A percentile compares a stretch with the other conserved stretches of the same genome.
Conservation (phyloP, 1,139 yeast genomes). For the Nakaseomyces delphensis region DNA sequence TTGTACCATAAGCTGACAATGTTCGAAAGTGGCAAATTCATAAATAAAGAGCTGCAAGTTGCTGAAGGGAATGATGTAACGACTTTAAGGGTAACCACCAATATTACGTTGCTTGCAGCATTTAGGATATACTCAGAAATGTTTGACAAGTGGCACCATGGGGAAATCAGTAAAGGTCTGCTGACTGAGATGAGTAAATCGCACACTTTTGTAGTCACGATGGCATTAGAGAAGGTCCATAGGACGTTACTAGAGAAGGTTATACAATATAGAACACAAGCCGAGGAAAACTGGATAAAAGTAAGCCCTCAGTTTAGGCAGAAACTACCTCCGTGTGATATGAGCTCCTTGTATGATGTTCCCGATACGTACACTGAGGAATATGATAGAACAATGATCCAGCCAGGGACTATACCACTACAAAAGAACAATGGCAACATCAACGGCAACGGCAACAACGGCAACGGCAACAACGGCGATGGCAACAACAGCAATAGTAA, state of each 20-base stretch:
- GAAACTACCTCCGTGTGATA: neutral
- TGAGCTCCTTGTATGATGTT: neutral
- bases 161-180: conserved; percentile 8
- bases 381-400: no score
- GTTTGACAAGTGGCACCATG: conserved; percentile 12
- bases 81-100: conserved; percentile 7
- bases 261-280: conserved; percentile 15
- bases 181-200: conserved; percentile 12
- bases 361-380: neutral
- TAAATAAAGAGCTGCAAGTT: conserved; percentile 6
- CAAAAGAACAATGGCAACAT: no score
- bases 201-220: conserved; percentile 10
- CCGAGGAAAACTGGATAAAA: conserved; percentile 10
- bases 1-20: conserved; percentile 16
- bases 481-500: conserved; percentile 1
- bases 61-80: conserved; percentile 14
- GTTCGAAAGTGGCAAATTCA: conserved; percentile 15
- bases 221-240: conserved; percentile 16
- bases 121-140: conserved; percentile 14
- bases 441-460: neutral
- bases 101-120: conserved; percentile 13
- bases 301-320: neutral
- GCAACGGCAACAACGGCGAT: no score
- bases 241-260: conserved; percentile 19
- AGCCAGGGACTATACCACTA: no score